A percentile compares a stretch with the other conserved stretches of the same genome.
phyloP scores from a whole-genome alignment of 1,139 yeast species.

The Scheffersomyces cryptocercus region DNA sequence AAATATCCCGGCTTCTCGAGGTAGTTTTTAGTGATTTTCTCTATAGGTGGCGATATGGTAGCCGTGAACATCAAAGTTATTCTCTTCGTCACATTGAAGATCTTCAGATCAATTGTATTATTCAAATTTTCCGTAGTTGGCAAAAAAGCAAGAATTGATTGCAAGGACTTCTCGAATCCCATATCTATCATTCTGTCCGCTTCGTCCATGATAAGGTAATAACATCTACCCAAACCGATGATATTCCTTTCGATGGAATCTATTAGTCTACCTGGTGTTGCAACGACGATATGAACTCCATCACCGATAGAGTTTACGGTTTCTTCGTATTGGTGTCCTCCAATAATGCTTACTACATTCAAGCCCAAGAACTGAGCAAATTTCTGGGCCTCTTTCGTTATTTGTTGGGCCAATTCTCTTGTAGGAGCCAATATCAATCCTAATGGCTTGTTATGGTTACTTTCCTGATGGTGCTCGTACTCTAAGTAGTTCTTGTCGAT shows the following conservation, averaged over 20 bases:
- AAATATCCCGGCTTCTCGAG: slow-evolving; percentile 63
- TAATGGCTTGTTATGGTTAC: slow-evolving; percentile 34
- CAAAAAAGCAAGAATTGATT: slow-evolving; percentile 52
- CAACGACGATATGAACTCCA: slow-evolving; percentile 83
- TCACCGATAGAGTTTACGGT: slow-evolving; percentile 59
- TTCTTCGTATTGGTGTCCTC: slow-evolving; percentile 85
- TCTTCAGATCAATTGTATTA: slow-evolving; percentile 21
- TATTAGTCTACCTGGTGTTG: slow-evolving; percentile 89
- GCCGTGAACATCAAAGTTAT: slow-evolving; percentile 90
- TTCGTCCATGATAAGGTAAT: slow-evolving; percentile 80
- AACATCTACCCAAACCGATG: slow-evolving; percentile 60
- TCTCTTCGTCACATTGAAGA: slow-evolving; percentile 31
- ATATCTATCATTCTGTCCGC: slow-evolving; percentile 94
- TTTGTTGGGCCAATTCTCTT: slow-evolving; percentile 89
- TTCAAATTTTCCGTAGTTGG: slow-evolving; percentile 33
- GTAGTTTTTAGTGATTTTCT: slow-evolving; percentile 62
- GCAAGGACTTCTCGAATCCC: slow-evolving; percentile 86
- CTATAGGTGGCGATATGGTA: slow-evolving; percentile 79
- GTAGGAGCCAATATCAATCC: slow-evolving; percentile 89
- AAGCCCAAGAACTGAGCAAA: slow-evolving; percentile 46
- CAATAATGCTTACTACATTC: slow-evolving; percentile 70
- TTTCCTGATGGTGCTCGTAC: slow-evolving; percentile 33
- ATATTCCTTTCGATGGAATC: slow-evolving; percentile 75
- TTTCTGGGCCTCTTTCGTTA: slow-evolving; percentile 62
- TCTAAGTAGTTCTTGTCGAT: slow-evolving; percentile 38